Conservation (phyloP, 2,329 filamentous ascomycete genomes). For the Grosmannia penicillata region DNA sequence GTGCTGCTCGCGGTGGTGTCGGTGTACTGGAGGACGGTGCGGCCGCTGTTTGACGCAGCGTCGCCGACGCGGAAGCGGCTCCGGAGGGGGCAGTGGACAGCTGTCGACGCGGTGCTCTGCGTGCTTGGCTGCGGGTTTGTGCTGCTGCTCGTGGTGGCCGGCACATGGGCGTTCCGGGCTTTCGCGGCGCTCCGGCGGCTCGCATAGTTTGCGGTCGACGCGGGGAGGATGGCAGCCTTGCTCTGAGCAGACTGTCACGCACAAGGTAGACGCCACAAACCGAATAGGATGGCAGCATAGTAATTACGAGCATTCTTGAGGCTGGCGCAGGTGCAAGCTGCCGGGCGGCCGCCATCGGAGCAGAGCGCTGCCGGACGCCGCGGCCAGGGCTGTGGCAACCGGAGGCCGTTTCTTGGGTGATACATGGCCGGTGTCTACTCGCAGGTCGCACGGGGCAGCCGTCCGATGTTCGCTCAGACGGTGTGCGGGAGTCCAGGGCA, state of each 20-base stretch:
- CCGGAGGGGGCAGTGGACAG: slow-evolving; percentile 12
- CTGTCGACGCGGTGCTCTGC: slow-evolving; percentile 14
- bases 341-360: too few species aligned
- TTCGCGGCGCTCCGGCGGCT: slow-evolving; percentile 1
- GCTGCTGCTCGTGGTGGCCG: slow-evolving; percentile 8
- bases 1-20: slow-evolving; percentile 8
- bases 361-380: too few species aligned
- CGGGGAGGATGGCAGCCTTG: background rate
- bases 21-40: slow-evolving; percentile 21
- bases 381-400: too few species aligned
- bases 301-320: too few species aligned
- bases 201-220: background rate
- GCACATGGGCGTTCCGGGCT: slow-evolving; percentile 13
- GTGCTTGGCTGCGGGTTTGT: slow-evolving; percentile 16
- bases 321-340: too few species aligned
- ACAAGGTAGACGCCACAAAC: too few species aligned
- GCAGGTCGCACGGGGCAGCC: too few species aligned
- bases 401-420: too few species aligned
- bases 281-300: too few species aligned
- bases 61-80: slow-evolving; percentile 20
- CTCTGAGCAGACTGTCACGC: too few species aligned
- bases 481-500: too few species aligned
- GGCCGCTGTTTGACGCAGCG: slow-evolving; percentile 22
- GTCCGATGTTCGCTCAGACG: slow-evolving; percentile 4
- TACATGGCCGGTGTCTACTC: too few species aligned